These are phyloP conservation scores for Penicillium sp. DNA, from an alignment of 2,329 filamentous ascomycete species.

Conservation along the genomic window DNA sequence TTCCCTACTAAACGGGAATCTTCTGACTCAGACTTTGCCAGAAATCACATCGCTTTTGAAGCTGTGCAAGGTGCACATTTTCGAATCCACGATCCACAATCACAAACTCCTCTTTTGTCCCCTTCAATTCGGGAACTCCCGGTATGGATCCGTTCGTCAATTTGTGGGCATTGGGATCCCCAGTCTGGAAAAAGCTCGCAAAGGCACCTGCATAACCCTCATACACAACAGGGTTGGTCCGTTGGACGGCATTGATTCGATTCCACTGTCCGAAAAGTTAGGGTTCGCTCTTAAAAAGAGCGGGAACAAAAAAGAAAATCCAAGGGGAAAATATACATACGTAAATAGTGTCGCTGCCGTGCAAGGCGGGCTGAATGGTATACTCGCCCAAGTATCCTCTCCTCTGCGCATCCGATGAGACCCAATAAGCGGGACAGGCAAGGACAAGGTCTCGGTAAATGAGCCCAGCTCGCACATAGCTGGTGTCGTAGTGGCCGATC, in stretches of 20 bases:
- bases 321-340: conserved; percentile 30
- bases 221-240: conserved; percentile 50
- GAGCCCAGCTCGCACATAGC: conserved; percentile 49
- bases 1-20: conserved; percentile 41
- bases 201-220: conserved; percentile 54
- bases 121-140: conserved; percentile 41
- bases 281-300: not conserved
- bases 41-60: conserved; percentile 49
- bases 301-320: too few relatives aligned
- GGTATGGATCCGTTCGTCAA: conserved; percentile 41
- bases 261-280: conserved; percentile 46
- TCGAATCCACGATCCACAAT: conserved; percentile 44
- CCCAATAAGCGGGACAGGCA: conserved; percentile 56
- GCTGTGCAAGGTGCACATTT: conserved; percentile 31
- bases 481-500: conserved; percentile 44
- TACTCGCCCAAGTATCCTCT: conserved; percentile 55
- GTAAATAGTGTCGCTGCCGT: conserved; percentile 54
- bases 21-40: conserved; percentile 46
- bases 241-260: conserved; percentile 48
- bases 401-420: conserved; percentile 40
- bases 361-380: conserved; percentile 53
- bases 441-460: conserved; percentile 55
- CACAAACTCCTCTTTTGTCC: conserved; percentile 46
- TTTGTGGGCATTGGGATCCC: conserved; percentile 54
- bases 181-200: conserved; percentile 55